phyloP scores from a whole-genome alignment of 768 basidiomycete genomes.

The Tremella mesenterica region DNA sequence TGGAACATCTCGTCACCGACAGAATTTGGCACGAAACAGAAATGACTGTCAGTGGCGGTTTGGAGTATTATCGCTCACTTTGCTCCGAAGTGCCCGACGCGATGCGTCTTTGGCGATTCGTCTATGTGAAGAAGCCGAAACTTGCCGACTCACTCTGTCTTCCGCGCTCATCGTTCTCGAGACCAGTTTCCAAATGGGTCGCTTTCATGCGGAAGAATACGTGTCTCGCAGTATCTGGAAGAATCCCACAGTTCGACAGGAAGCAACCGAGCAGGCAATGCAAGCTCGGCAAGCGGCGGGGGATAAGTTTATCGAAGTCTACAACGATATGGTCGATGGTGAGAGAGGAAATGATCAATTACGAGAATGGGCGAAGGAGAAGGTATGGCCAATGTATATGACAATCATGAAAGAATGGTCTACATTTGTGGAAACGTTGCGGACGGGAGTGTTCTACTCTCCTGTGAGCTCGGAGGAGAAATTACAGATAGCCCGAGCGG shows the following conservation, averaged over 20 bases:
- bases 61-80: conserved; percentile 2
- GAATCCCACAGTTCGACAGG: not conserved
- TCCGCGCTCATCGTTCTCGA: not conserved
- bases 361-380: not conserved
- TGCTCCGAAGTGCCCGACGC: conserved; percentile 10
- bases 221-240: not conserved
- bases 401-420: conserved; percentile 1
- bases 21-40: not conserved
- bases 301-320: too few species aligned
- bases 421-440: not conserved
- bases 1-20: too few species aligned
- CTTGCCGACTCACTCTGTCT: conserved; percentile 1
- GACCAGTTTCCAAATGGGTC: not conserved
- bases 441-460: not conserved
- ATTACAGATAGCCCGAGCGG: conserved; percentile 2
- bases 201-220: not conserved
- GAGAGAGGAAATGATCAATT: too few species aligned
- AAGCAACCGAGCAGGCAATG: not conserved
- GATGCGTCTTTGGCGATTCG: conserved; percentile 4
- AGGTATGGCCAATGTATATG: not conserved
- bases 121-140: not conserved
- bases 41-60: not conserved
- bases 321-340: not conserved
- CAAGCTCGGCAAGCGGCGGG: not conserved
- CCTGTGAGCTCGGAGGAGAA: conserved; percentile 3